phyloP scores from a whole-genome alignment of 768 basidiomycete genomes.

The Kwoniella dendrophila region DNA sequence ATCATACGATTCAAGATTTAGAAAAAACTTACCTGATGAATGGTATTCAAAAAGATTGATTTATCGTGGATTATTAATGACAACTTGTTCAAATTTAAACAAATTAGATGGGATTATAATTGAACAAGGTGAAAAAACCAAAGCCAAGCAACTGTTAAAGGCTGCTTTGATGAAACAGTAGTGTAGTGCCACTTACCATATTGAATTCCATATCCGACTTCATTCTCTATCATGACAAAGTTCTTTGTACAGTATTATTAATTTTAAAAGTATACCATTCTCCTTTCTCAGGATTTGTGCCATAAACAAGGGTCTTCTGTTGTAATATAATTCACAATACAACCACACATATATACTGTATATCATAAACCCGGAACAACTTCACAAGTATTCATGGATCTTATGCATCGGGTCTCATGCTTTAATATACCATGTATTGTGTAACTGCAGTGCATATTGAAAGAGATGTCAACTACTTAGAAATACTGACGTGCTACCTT shows the following conservation, averaged over 20 bases:
- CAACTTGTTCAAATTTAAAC: slow-evolving; percentile 67
- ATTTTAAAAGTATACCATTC: too few species aligned
- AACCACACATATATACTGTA: background rate
- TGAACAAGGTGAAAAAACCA: slow-evolving; percentile 78
- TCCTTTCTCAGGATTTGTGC: background rate
- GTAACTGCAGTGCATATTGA: too few species aligned
- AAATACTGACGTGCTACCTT: too few species aligned
- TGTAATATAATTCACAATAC: background rate
- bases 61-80: slow-evolving; percentile 87
- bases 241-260: background rate
- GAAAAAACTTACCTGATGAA: slow-evolving; percentile 84
- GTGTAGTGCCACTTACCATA: background rate
- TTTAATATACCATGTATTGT: too few species aligned
- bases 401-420: background rate
- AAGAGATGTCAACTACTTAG: too few species aligned
- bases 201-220: background rate
- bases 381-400: too few species aligned
- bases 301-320: background rate
- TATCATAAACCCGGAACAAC: too few species aligned
- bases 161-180: slow-evolving; percentile 10
- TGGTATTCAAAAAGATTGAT: slow-evolving; percentile 82
- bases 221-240: background rate
- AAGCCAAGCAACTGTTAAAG: slow-evolving; percentile 67
- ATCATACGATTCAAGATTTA: slow-evolving; percentile 80
- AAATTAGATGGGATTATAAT: slow-evolving; percentile 85